Base-by-base conservation (phyloP, 352 stramenopile species). In the Proteromonas lacertae region DNA sequence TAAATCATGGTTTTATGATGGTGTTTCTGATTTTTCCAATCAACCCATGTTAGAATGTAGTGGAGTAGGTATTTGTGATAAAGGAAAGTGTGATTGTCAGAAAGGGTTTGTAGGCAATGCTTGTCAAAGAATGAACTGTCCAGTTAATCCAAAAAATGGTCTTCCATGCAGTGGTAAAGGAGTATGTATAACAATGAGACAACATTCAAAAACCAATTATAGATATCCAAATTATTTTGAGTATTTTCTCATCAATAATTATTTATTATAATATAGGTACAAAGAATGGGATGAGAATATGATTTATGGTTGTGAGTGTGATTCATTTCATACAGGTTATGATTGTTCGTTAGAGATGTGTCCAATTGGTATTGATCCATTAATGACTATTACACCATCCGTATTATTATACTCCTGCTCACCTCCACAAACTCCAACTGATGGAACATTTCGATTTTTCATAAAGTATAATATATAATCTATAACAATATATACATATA, bases 221-320 rank as follows among this genome's bases (percentile, higher is more conserved):
- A n/a, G n/a, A n/a, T n/a, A n/a, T n/a, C n/a, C n/a, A n/a, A n/a
- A n/a, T n/a, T n/a, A n/a, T n/a, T n/a, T n/a, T n/a, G n/a, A n/a
- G n/a, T n/a, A n/a, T n/a, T n/a, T n/a, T n/a, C n/a, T n/a, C n/a
- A n/a, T n/a, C n/a, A 18, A n/a, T n/a, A n/a, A n/a, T n/a, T n/a
- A n/a, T n/a, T n/a, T n/a, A n/a, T n/a, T n/a, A n/a, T 65, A 58
- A 32, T 24, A 43, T 4, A 76, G 75, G 43, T 36, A 38, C 3
- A 63, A 53, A 41, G 61, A 60, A 35, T 60, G 53, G 53, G 53
- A 60, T 25, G 48, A 42, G 10, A 28, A 53, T 4, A 51, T 52
- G 28, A 73, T 81, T 17, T 64, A 65, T 22, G 68, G 64, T 2
- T 86, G 70, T 50, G 54, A 62, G 4, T 86, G 70, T 42, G 61